Evolutionary conservation across 257 asterid species (phyloP).

Genomic region (Solanum sejunctum): DNA sequence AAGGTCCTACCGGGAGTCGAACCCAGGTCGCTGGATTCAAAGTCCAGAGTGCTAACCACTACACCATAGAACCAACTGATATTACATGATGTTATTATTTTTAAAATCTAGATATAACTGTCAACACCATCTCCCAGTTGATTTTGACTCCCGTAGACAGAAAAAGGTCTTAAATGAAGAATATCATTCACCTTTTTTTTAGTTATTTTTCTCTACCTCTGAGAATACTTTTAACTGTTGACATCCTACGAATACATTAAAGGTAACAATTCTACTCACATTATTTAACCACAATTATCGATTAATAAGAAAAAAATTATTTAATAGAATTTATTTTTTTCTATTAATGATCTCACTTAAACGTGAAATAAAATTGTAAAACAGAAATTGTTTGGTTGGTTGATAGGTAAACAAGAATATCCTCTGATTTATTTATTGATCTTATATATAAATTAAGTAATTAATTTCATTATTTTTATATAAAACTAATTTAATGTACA

Average conservation of each 20-base stretch:
- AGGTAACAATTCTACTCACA: background rate
- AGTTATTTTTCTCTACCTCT: background rate
- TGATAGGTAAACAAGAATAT: too few species aligned
- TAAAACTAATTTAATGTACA: too few species aligned
- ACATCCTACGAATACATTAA: background rate
- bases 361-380: too few species aligned
- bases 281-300: background rate
- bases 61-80: constrained; percentile 32
- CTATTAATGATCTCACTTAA: background rate
- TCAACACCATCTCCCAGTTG: too few species aligned
- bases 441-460: too few species aligned
- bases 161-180: background rate
- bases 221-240: background rate
- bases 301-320: too few species aligned
- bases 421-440: too few species aligned
- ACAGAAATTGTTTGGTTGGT: too few species aligned
- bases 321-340: background rate
- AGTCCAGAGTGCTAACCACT: constrained; percentile 99
- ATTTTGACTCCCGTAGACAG: background rate
- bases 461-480: too few species aligned
- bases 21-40: constrained; percentile 99
- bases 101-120: too few species aligned
- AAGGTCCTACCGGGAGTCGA: constrained; percentile 99
- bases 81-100: too few species aligned
- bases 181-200: background rate